Base-by-base conservation (phyloP, 495 filamentous ascomycete species). In the Cairneyella variabilis region DNA sequence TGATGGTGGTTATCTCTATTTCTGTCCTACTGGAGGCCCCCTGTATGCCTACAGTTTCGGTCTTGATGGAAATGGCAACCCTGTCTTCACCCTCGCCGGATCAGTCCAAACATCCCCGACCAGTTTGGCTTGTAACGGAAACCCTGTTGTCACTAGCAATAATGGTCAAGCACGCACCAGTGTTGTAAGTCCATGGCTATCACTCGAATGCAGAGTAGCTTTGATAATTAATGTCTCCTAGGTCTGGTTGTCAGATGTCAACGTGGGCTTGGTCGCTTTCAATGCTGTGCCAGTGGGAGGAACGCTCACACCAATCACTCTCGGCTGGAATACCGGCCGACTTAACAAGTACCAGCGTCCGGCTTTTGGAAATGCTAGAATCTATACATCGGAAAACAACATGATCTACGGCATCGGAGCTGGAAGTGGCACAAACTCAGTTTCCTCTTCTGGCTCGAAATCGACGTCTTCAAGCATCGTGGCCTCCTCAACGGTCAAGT, bases 1-100 rank as follows among this genome's bases (percentile, higher is more conserved):
- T 2, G 73, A 69, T 44, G 71, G 71, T 20, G 73, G 74, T 7
- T 76, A 71, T 51, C 63, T 77, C 40, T 77, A 77, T 22, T 58
- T 59, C 39, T 49, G 66, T 41, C 61, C 58, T 7, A 51, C 60
- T 6, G 59, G 58, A 40, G 59, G 58, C 11, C 26, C 56, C 26
- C 57, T 65, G 0, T 64, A 69, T 23, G 70, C 59, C 22, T 77
- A 73, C 53, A 71, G 69, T 44, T 64, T 74, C 26, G 63, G 60
- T 10, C 54, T 65, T 39, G 48, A 54, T 39, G 45, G 47, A 39
- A 65, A 51, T 23, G 71, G 66, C 11, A 63, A 62, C 7, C 64
- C 66, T 18, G 23, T 57, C 11, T 59, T 64, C 40, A 64, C 39
- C 26, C 27, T 56, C 14, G 52, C 56, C 20, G 61, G 64, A 21